Conservation (phyloP, 225 moss, liverwort and hornwort species). For the Neckera pumila region DNA sequence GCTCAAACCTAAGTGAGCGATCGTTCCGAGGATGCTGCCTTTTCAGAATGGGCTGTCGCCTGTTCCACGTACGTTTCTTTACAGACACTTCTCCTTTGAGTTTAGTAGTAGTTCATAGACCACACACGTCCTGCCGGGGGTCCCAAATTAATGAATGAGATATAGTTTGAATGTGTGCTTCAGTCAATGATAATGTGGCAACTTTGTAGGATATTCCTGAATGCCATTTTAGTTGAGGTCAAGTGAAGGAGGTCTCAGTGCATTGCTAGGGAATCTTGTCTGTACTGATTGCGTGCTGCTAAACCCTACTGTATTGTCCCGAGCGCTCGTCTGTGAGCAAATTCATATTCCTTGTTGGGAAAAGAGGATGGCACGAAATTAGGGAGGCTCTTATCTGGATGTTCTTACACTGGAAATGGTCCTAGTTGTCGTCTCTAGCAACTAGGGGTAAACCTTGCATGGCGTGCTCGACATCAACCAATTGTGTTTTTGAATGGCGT, state of each 20-base stretch:
- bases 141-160: not conserved
- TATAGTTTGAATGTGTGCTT: not conserved
- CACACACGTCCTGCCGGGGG: not conserved
- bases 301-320: not conserved
- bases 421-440: not conserved
- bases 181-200: not conserved
- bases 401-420: not conserved
- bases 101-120: not conserved
- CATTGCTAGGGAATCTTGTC: not conserved
- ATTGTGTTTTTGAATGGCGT: conserved; percentile 1
- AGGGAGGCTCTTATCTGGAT: not conserved
- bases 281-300: not conserved
- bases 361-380: not conserved
- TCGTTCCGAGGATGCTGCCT: conserved; percentile 8
- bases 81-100: not conserved
- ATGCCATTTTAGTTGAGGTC: not conserved
- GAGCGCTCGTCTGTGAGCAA: not conserved
- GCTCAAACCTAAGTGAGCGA: not conserved
- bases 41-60: conserved; percentile 22
- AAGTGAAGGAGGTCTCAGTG: not conserved
- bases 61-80: not conserved
- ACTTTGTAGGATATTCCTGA: not conserved
- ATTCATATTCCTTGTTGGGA: not conserved
- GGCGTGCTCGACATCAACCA: not conserved
- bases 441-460: not conserved